Evolutionary conservation across 2,329 filamentous ascomycete species (phyloP).

Genomic region (Pestalotiopsis sp.): DNA sequence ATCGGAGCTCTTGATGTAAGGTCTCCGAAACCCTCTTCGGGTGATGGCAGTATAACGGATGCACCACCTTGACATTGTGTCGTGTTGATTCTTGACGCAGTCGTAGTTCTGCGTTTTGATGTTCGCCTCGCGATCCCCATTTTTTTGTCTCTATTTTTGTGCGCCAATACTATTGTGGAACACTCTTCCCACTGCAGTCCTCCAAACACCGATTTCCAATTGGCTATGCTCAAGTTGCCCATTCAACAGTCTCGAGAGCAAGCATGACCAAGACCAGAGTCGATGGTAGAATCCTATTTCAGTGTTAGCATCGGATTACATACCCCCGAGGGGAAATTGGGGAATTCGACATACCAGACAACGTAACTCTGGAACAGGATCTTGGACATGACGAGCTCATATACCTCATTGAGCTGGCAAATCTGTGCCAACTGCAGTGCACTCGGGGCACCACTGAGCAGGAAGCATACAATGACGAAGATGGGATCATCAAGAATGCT

Average conservation of each 20-base stretch:
- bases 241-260: slow-evolving; percentile 89
- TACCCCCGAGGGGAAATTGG: neutral
- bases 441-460: slow-evolving; percentile 90
- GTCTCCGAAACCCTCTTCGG: too few relatives aligned
- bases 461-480: slow-evolving; percentile 96
- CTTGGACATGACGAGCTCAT: slow-evolving; percentile 90
- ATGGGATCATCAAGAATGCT: slow-evolving; percentile 97
- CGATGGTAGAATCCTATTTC: slow-evolving; percentile 81
- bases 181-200: neutral
- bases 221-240: slow-evolving; percentile 55
- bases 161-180: neutral
- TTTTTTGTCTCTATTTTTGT: neutral
- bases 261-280: slow-evolving; percentile 89
- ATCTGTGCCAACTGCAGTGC: slow-evolving; percentile 96
- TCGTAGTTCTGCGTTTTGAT: neutral
- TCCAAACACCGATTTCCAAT: neutral
- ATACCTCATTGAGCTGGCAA: slow-evolving; percentile 97
- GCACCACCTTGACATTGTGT: too few relatives aligned
- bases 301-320: slow-evolving; percentile 26
- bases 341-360: slow-evolving; percentile 68
- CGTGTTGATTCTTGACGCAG: neutral
- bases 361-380: slow-evolving; percentile 96
- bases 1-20: too few relatives aligned
- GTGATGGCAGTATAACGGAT: too few relatives aligned
- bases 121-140: neutral